Percentiles rank a stretch among this genome's conserved stretches.
These are phyloP conservation scores for Ambrosiella cleistominuta DNA, from an alignment of 2,329 filamentous ascomycete species.

Conservation along the genomic window DNA sequence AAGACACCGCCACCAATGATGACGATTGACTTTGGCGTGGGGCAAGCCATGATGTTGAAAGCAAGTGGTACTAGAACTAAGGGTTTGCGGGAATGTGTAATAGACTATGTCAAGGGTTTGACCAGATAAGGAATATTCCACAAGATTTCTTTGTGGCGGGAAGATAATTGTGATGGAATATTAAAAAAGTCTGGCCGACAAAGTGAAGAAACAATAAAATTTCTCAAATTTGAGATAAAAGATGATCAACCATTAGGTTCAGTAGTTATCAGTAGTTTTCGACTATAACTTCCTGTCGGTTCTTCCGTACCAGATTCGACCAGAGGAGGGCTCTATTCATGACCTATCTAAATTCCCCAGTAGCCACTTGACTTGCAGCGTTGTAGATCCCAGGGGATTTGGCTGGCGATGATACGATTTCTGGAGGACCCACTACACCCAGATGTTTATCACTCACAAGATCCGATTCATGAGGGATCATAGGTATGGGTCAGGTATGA, in stretches of 20 bases:
- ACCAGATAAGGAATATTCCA: background rate
- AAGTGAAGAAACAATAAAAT: background rate
- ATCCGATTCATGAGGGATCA: too few relatives aligned
- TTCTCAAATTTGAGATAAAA: background rate
- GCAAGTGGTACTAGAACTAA: background rate
- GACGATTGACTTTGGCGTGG: slow-evolving; percentile 34
- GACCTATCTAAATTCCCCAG: too few relatives aligned
- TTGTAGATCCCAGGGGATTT: too few relatives aligned
- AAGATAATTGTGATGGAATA: background rate
- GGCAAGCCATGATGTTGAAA: background rate
- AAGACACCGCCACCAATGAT: slow-evolving; percentile 54
- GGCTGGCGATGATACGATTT: too few relatives aligned
- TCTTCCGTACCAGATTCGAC: background rate
- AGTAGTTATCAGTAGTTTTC: too few relatives aligned
- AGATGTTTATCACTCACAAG: too few relatives aligned
- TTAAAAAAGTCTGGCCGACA: background rate
- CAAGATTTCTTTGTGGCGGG: background rate
- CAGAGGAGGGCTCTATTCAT: background rate
- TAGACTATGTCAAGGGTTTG: background rate
- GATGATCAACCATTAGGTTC: background rate
- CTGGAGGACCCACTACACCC: too few relatives aligned
- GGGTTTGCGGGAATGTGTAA: background rate
- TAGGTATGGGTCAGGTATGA: too few relatives aligned
- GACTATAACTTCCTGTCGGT: background rate
- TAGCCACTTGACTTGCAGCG: too few relatives aligned